Evolutionary conservation across 116 monocot genomes (phyloP).

Genomic region (Phalaenopsis hybrid): DNA sequence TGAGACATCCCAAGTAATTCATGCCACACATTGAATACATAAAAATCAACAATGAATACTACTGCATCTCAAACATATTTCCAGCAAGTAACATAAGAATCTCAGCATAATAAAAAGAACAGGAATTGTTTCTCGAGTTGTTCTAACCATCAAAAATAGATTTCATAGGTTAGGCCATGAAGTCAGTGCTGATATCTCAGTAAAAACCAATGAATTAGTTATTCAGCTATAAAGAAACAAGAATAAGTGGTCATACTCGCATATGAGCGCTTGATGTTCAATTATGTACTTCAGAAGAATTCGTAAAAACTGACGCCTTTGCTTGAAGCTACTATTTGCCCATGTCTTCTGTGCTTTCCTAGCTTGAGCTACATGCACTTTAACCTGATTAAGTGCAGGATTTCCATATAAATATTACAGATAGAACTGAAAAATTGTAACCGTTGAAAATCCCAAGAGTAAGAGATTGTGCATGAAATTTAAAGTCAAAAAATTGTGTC

Average conservation of each 20-base stretch:
- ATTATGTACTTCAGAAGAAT: conserved; percentile 98
- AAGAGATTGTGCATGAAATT: not conserved
- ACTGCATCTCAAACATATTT: not conserved
- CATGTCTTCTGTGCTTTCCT: conserved; percentile 90
- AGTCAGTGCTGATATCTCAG: not conserved
- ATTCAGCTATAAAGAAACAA: not conserved
- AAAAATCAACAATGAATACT: not conserved
- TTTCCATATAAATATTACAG: not conserved
- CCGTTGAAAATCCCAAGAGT: not conserved
- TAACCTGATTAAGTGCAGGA: conserved; percentile 46
- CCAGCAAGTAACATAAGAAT: not conserved
- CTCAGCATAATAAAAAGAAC: not conserved
- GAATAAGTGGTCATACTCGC: conserved; percentile 52
- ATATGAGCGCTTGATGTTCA: conserved; percentile 97
- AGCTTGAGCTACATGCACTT: conserved; percentile 91
- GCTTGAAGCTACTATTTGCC: conserved; percentile 82
- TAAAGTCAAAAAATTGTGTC: not conserved
- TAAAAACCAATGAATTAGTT: not conserved
- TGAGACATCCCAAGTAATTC: not conserved
- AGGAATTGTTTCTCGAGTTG: not conserved
- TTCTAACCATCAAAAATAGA: not conserved
- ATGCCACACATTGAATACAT: not conserved
- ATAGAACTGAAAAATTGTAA: not conserved
- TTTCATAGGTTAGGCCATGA: not conserved
- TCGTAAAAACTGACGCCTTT: conserved; percentile 81